Evolutionary conservation across 225 moss, liverwort and hornwort genomes (phyloP).

Genomic region (Pseudoscleropodium purum): DNA sequence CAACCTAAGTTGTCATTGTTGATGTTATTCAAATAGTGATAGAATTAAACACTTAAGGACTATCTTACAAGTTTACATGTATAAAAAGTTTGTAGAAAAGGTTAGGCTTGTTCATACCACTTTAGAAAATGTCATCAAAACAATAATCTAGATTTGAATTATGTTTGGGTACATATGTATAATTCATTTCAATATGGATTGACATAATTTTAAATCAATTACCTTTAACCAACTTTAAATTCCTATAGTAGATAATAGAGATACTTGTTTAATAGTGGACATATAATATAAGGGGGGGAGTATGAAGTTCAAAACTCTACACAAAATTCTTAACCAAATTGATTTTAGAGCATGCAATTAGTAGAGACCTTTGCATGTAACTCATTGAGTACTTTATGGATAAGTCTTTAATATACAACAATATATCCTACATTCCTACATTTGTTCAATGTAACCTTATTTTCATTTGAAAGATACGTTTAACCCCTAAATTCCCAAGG

Average conservation of each 20-base stretch:
- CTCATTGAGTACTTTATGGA: not conserved
- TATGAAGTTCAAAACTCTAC: not conserved
- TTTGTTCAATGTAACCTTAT: not conserved
- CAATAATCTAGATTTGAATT: not conserved
- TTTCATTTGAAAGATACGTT: not conserved
- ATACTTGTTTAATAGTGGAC: not conserved
- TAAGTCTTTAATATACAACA: not conserved
- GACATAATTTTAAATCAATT: not conserved
- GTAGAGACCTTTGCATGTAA: not conserved
- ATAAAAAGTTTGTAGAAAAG: not conserved
- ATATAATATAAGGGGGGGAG: not conserved
- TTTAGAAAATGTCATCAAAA: not conserved
- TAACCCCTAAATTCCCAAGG: no score
- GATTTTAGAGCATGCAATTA: fast-evolving
- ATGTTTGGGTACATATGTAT: not conserved
- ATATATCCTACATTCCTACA: not conserved
- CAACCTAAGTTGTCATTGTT: not conserved
- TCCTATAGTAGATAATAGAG: not conserved
- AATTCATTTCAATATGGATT: not conserved
- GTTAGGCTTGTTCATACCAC: not conserved
- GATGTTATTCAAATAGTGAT: not conserved
- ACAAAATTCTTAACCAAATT: not conserved
- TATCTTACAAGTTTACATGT: not conserved
- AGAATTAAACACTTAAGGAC: not conserved
- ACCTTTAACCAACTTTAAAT: not conserved